Evolutionary conservation across 139 green algal genomes (phyloP).

Genomic region (Nannochloris sp.): DNA sequence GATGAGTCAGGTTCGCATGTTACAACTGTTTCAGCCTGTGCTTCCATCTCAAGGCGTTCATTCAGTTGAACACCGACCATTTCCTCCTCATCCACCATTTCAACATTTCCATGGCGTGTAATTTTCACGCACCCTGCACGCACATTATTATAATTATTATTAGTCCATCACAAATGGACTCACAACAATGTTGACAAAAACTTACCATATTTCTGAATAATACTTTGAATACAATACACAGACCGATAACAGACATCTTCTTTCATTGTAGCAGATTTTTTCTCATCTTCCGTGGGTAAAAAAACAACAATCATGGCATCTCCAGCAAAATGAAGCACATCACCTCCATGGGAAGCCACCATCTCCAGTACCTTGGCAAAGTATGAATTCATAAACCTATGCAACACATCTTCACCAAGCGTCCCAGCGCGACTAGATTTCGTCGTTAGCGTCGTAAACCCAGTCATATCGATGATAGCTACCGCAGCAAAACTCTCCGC

Average conservation of each 20-base stretch:
- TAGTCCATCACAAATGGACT: no score
- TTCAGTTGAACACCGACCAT: no score
- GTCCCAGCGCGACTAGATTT: conserved; percentile 31
- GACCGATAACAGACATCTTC: neutral
- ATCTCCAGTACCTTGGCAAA: conserved; percentile 68
- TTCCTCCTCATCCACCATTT: no score
- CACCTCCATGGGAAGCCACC: conserved; percentile 51
- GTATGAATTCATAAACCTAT: conserved; percentile 76
- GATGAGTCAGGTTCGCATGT: no score
- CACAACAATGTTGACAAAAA: no score
- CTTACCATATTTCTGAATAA: no score
- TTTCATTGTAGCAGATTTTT: neutral
- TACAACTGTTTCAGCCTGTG: no score
- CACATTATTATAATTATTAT: no score
- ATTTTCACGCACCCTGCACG: no score
- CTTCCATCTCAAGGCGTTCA: no score
- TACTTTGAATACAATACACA: neutral
- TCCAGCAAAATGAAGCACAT: conserved; percentile 78
- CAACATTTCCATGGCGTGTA: no score
- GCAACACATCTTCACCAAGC: conserved; percentile 68
- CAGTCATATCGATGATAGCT: conserved; percentile 72
- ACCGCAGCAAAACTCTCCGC: conserved; percentile 30
- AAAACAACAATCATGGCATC: conserved; percentile 77
- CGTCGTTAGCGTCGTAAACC: conserved; percentile 75
- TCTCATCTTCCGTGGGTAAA: conserved; percentile 22